A percentile compares a stretch with the other conserved stretches of the same genome.
phyloP scores from a whole-genome alignment of 2,329 filamentous ascomycete genomes.

The Cercospora beticola region DNA sequence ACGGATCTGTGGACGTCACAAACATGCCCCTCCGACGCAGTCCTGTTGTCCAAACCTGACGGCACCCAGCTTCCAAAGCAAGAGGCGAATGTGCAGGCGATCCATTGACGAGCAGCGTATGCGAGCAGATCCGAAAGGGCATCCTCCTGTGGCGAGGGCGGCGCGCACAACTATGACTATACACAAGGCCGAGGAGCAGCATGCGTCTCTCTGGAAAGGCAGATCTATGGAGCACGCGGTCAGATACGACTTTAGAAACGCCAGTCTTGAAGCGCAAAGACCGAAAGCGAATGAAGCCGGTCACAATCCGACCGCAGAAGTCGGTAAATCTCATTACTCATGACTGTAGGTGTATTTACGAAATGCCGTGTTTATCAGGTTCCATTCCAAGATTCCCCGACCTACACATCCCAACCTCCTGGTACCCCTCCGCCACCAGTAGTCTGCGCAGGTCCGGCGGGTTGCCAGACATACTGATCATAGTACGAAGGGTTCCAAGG shows the following conservation, averaged over 20 bases:
- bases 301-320: not conserved
- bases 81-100: not conserved
- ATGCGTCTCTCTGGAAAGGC: too few relatives aligned
- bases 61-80: too few relatives aligned
- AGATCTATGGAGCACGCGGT: too few relatives aligned
- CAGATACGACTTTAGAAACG: not conserved
- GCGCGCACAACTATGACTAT: too few relatives aligned
- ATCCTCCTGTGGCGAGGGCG: not conserved
- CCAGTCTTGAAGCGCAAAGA: not conserved
- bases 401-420: conserved; percentile 16
- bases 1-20: not conserved
- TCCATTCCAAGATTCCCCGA: not conserved
- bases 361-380: not conserved
- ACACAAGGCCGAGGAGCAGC: not conserved
- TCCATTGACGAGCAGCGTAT: not conserved
- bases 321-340: not conserved
- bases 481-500: conserved; percentile 21
- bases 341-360: not conserved
- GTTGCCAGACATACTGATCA: conserved; percentile 17
- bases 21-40: too few relatives aligned
- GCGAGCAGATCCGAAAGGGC: not conserved
- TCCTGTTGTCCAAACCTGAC: too few relatives aligned
- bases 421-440: conserved; percentile 19
- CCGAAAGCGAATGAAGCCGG: not conserved
- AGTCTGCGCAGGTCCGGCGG: conserved; percentile 21